phyloP scores from a whole-genome alignment of 192 early-diverging fungal species.

The Umbelopsis sp. region DNA sequence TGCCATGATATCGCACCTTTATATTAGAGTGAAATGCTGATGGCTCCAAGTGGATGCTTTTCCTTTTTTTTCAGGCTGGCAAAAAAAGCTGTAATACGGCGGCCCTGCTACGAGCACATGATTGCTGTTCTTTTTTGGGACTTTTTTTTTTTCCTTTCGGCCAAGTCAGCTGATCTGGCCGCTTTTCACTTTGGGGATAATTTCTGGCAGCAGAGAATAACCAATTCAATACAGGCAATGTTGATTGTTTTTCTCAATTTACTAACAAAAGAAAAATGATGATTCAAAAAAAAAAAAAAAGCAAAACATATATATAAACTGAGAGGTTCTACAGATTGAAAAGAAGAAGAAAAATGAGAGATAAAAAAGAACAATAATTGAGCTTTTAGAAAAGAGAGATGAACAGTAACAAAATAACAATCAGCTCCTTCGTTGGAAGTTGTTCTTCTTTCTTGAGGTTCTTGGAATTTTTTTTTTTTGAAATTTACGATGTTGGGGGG shows the following conservation, averaged over 20 bases:
- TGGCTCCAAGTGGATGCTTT: neutral
- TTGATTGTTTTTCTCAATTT: too few species aligned
- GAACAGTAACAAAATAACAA: neutral
- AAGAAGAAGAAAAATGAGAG: neutral
- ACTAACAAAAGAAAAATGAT: too few species aligned
- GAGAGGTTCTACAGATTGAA: constrained; percentile 16
- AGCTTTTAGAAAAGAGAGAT: neutral
- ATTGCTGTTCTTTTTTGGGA: neutral
- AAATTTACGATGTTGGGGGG: neutral
- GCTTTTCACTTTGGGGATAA: too few species aligned
- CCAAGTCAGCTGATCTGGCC: too few species aligned
- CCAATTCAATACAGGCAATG: too few species aligned
- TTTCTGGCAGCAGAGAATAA: too few species aligned
- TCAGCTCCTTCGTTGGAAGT: neutral
- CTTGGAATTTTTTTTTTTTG: constrained; percentile 5
- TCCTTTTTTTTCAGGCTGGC: too few species aligned
- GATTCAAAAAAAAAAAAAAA: constrained; percentile 20
- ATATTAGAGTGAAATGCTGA: neutral
- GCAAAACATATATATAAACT: constrained; percentile 21
- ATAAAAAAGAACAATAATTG: neutral
- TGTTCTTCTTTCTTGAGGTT: neutral
- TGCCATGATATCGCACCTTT: constrained; percentile 60
- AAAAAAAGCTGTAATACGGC: neutral
- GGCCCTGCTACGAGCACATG: neutral
- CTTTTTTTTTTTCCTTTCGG: neutral